Evolutionary conservation across 202 grass and related monocot genomes (phyloP).

Genomic region (Setaria viridis): DNA sequence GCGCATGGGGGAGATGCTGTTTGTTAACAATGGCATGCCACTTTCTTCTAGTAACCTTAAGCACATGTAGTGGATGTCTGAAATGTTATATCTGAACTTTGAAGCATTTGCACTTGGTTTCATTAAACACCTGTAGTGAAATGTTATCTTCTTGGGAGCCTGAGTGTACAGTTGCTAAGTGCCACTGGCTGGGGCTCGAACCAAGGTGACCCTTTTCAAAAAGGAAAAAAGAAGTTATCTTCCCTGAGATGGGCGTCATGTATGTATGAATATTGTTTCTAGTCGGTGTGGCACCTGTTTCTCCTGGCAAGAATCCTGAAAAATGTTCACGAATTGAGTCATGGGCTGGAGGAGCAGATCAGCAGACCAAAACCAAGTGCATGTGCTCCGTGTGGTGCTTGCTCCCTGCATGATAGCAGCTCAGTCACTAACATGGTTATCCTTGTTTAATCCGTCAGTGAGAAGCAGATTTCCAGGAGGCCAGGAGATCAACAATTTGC

Average conservation of each 20-base stretch:
- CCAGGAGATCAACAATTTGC: neutral
- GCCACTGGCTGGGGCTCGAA: no score
- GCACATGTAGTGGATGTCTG: neutral
- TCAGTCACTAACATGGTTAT: no score
- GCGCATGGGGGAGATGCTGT: conserved; percentile 35
- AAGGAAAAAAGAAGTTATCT: no score
- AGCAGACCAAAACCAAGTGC: neutral
- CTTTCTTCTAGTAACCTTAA: neutral
- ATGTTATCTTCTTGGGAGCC: neutral
- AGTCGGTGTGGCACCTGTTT: neutral
- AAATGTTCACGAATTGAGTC: neutral
- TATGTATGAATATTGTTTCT: neutral
- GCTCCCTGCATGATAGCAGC: no score
- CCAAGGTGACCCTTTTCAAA: no score
- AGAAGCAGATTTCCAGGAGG: neutral
- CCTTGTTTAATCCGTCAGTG: neutral
- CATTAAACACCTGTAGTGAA: neutral
- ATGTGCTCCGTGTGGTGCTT: no score
- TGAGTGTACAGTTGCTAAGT: no score
- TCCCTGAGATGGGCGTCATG: neutral
- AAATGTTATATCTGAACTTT: neutral
- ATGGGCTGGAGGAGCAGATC: neutral
- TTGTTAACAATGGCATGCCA: conserved; percentile 26
- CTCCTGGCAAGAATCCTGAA: neutral
- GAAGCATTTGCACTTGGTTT: neutral